Percentiles rank a stretch among this genome's conserved stretches.
phyloP scores from a whole-genome alignment of 1,284 basidiomycete species.

The Macrocystidia cucumis region DNA sequence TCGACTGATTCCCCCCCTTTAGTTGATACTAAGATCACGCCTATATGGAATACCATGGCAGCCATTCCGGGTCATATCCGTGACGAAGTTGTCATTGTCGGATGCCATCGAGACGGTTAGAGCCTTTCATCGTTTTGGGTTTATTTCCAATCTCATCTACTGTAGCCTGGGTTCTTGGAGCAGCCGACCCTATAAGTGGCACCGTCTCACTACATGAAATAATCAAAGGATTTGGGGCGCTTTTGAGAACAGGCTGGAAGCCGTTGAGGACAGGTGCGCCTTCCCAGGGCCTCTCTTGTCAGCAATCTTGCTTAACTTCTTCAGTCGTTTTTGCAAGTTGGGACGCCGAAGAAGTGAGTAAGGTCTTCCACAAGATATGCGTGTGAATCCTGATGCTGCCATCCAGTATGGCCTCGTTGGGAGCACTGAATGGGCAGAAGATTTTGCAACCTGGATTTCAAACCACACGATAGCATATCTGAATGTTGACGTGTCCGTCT shows the following conservation, averaged over 20 bases:
- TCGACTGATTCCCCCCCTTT: constrained; percentile 5
- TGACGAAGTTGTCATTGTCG: constrained; percentile 82
- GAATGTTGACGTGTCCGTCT: constrained; percentile 70
- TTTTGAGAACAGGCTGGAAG: constrained; percentile 78
- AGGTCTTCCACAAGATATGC: constrained; percentile 1
- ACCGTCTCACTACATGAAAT: constrained; percentile 82
- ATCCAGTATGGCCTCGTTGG: constrained; percentile 79
- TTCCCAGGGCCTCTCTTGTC: no score
- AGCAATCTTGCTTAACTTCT: not conserved
- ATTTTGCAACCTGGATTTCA: constrained; percentile 78
- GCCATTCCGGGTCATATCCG: constrained; percentile 84
- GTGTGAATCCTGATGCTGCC: constrained; percentile 4
- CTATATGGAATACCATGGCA: constrained; percentile 86
- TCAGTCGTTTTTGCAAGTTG: constrained; percentile 77
- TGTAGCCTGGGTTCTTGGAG: constrained; percentile 60
- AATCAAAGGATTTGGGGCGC: constrained; percentile 69
- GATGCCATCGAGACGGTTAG: constrained; percentile 82
- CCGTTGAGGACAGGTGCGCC: constrained; percentile 54
- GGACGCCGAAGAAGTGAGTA: constrained; percentile 83
- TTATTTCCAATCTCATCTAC: constrained; percentile 1
- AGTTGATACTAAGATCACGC: constrained; percentile 71
- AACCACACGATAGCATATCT: constrained; percentile 82
- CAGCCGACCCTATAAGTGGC: constrained; percentile 82
- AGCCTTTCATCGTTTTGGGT: constrained; percentile 4
- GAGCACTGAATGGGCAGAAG: constrained; percentile 86